phyloP scores from a whole-genome alignment of 257 asterid genomes.

The Solanum microdontum region DNA sequence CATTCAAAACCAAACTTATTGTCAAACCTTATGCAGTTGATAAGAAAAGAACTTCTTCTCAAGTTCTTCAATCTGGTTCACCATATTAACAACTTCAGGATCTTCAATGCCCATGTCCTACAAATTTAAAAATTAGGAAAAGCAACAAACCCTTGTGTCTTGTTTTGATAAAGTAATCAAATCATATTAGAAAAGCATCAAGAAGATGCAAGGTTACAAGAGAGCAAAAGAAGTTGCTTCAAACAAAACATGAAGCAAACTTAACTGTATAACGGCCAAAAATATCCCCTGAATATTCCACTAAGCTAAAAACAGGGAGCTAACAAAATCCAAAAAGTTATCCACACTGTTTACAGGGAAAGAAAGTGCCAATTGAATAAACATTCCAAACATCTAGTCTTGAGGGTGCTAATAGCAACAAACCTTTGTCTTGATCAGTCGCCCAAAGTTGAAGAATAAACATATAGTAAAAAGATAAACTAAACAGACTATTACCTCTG shows the following conservation, averaged over 20 bases:
- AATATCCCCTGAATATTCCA: background rate
- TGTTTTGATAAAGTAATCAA: background rate
- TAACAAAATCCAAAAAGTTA: background rate
- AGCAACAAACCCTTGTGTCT: background rate
- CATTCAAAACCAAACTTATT: background rate
- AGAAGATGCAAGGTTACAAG: background rate
- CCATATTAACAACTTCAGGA: constrained; percentile 64
- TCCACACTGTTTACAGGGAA: background rate
- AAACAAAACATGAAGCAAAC: background rate
- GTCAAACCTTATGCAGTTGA: constrained; percentile 63
- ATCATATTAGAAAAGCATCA: background rate
- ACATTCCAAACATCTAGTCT: background rate
- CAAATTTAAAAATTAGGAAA: background rate
- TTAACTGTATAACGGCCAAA: background rate
- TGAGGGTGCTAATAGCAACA: background rate
- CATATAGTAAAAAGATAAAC: background rate
- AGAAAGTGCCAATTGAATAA: background rate
- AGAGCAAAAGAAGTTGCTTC: background rate
- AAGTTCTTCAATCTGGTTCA: constrained; percentile 65
- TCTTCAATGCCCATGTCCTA: constrained; percentile 90
- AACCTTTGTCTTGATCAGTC: background rate
- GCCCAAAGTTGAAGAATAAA: background rate
- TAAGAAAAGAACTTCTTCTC: constrained; percentile 69
- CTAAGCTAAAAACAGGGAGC: background rate
- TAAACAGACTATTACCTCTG: background rate